Evolutionary conservation across 2,329 filamentous ascomycete species (phyloP).

Genomic region (Ceratocystis albifundus): DNA sequence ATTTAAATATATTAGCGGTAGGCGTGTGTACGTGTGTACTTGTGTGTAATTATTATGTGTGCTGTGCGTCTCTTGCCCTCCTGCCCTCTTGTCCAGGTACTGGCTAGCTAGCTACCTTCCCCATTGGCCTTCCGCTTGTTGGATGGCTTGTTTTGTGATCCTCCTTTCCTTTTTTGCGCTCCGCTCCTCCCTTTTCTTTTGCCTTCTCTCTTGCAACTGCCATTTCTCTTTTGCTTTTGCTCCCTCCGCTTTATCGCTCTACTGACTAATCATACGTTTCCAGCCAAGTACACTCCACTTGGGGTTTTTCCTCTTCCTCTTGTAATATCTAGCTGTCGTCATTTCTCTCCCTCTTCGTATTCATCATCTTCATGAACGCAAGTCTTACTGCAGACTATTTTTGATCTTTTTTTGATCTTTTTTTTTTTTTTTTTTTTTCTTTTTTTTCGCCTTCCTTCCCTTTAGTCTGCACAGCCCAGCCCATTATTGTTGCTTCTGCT

Average conservation of each 20-base stretch:
- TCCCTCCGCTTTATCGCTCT: not conserved
- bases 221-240: not conserved
- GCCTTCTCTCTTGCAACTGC: not conserved
- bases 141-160: constrained; percentile 3
- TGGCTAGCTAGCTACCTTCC: not conserved
- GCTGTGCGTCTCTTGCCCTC: not conserved
- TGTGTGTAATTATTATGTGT: not conserved
- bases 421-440: not conserved
- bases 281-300: not conserved
- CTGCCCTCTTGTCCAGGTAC: not conserved
- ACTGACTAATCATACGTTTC: too few relatives aligned
- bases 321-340: not conserved
- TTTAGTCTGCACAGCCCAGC: constrained; percentile 7
- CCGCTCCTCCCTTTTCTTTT: not conserved
- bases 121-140: constrained; percentile 6
- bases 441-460: not conserved
- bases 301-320: constrained; percentile 1
- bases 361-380: not conserved
- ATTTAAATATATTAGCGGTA: too few relatives aligned
- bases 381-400: not conserved
- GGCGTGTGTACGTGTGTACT: not conserved
- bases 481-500: constrained; percentile 1
- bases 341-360: not conserved
- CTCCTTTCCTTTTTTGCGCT: not conserved
- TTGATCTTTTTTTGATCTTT: not conserved